phyloP scores from a whole-genome alignment of 2,329 filamentous ascomycete genomes.

The Madurella mycetomatis region DNA sequence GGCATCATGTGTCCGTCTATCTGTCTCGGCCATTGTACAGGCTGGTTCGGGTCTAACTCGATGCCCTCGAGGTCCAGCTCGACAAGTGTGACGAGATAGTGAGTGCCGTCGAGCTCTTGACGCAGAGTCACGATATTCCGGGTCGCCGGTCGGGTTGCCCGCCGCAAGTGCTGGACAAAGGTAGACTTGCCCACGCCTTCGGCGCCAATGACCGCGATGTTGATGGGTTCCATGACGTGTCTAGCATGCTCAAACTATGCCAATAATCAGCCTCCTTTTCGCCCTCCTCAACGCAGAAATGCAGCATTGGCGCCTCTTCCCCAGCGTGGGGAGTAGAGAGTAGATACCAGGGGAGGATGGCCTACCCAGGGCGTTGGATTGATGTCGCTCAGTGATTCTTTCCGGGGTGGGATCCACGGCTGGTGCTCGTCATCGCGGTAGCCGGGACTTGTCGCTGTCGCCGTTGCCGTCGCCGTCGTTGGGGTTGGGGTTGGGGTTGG shows the following conservation, averaged over 20 bases:
- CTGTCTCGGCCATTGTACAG: constrained; percentile 63
- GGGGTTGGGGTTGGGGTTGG: constrained; percentile 30
- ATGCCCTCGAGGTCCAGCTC: constrained; percentile 64
- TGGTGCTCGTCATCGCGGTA: constrained; percentile 37
- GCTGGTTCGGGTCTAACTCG: constrained; percentile 53
- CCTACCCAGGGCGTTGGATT: constrained; percentile 29
- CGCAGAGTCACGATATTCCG: constrained; percentile 53
- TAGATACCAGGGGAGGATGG: not conserved
- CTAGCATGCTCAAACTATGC: constrained; percentile 26
- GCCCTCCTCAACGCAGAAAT: not conserved
- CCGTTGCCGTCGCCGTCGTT: constrained; percentile 13
- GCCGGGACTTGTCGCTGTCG: constrained; percentile 10
- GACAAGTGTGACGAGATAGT: constrained; percentile 57
- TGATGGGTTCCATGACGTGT: constrained; percentile 52
- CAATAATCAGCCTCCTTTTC: constrained; percentile 17
- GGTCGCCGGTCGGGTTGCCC: constrained; percentile 49
- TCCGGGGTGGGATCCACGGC: constrained; percentile 43
- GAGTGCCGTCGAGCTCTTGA: constrained; percentile 54
- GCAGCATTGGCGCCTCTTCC: not conserved
- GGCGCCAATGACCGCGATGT: constrained; percentile 63
- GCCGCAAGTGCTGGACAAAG: constrained; percentile 61
- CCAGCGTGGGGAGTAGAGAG: not conserved
- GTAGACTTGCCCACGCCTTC: constrained; percentile 64
- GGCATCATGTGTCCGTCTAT: constrained; percentile 68
- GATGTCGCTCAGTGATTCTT: constrained; percentile 43